Base-by-base conservation (phyloP, 371 early-diverging fungal species). In the Syncephalastrum contaminatum region DNA sequence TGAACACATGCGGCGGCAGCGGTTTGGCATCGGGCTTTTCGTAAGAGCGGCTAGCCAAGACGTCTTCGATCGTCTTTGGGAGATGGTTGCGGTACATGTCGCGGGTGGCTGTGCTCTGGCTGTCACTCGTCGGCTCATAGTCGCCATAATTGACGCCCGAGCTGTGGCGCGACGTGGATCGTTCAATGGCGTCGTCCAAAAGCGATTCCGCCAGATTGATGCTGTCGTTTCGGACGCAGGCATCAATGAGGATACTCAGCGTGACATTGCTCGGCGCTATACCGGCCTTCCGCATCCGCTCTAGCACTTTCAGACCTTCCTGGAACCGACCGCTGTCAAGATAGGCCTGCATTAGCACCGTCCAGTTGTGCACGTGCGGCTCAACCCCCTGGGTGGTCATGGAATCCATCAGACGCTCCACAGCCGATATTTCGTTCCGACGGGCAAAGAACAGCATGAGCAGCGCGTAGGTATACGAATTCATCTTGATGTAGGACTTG, bases 301-400 rank as follows among this genome's bases (percentile, higher is more conserved):
- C 66, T 53, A 75, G 48, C 4, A 69, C 55, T 4, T 59, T 53
- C 46, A 54, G 43, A 7, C 65, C 78, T 0, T 72, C 60, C 20
- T 64, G 57, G 2, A 43, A 41, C 13, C 48, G 58, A 14, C 48
- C 59, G 12, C 45, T 40, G 22, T 61, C 55, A 43, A 73, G 68
- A 48, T 78, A 75, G 14, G 69, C 63, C 48, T 70, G 73, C 64
- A 78, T 72, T 19, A 78, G 36, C 16, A 66, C 62, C 2, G 70
- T 72, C 66, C 67, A 70, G 27, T 61, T 62, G 5, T 51, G 42
- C 7, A 62, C 56, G 6, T 53, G 46, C 5, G 78, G 78, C 4
- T 25, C 36, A 15, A 75, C 51, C n/a, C 59, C 47, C 16, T 67
- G 63, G 1, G 58, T 45, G 40, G 59, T 47, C 75, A 78, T 78